Conservation (phyloP, 2,329 filamentous ascomycete genomes). For the Penicillium sp. region DNA sequence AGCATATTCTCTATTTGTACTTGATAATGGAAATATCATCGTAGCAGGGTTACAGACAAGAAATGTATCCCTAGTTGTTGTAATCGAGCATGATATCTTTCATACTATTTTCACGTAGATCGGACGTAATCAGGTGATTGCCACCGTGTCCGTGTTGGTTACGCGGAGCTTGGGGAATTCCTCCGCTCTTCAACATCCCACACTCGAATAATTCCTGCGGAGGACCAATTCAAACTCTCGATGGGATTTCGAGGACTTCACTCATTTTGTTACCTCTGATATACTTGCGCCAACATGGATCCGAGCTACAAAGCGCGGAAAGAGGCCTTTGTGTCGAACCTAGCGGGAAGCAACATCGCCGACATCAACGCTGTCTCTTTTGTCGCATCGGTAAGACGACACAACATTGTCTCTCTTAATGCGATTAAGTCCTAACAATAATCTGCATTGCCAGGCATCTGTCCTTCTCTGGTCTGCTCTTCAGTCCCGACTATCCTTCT, state of each 20-base stretch:
- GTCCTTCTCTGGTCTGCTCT: constrained; percentile 87
- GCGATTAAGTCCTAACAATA: not conserved
- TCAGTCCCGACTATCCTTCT: constrained; percentile 83
- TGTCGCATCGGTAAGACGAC: constrained; percentile 75
- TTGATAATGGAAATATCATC: not conserved
- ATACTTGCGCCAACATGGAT: constrained; percentile 37
- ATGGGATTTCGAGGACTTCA: not conserved
- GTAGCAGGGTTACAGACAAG: too few species aligned
- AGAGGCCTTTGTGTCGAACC: constrained; percentile 92
- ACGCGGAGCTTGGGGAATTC: constrained; percentile 11
- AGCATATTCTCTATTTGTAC: not conserved
- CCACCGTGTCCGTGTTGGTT: constrained; percentile 18
- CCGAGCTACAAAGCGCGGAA: constrained; percentile 85
- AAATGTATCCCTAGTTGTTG: not conserved
- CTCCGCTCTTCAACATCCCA: constrained; percentile 6
- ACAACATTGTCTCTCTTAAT: constrained; percentile 18
- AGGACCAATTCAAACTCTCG: not conserved
- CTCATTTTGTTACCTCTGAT: not conserved
- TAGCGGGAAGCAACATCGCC: constrained; percentile 78
- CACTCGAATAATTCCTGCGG: not conserved
- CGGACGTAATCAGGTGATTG: constrained; percentile 21
- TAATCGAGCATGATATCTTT: not conserved
- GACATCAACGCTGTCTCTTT: constrained; percentile 89
- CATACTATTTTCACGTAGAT: not conserved
- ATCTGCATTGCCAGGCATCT: constrained; percentile 65